Percentiles rank a stretch among this genome's conserved stretches.
phyloP scores from a whole-genome alignment of 352 stramenopile species.

The Thalassiosira hispida region DNA sequence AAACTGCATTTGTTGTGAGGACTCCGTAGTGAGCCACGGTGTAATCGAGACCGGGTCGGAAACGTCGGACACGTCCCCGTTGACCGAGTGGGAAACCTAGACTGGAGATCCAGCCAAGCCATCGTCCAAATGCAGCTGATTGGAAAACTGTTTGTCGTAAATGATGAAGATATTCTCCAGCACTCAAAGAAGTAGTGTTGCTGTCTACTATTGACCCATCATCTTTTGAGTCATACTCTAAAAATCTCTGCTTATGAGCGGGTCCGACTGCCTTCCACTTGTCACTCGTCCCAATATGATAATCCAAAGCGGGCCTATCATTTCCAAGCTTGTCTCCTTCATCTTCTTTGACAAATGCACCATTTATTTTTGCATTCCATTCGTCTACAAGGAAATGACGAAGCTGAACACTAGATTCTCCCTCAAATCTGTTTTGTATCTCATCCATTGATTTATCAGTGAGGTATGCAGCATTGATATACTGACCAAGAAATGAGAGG shows the following conservation, averaged over 20 bases:
- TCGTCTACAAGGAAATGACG: slow-evolving; percentile 87
- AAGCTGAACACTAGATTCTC: slow-evolving; percentile 88
- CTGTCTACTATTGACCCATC: background rate
- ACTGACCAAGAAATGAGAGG: slow-evolving; percentile 82
- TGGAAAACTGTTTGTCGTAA: slow-evolving; percentile 74
- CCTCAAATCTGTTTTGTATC: slow-evolving; percentile 86
- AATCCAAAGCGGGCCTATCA: slow-evolving; percentile 71
- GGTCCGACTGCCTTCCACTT: slow-evolving; percentile 85
- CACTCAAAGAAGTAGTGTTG: background rate
- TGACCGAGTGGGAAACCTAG: slow-evolving; percentile 72
- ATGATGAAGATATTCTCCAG: slow-evolving; percentile 56
- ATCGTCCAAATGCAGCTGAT: slow-evolving; percentile 80
- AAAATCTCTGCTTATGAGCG: slow-evolving; percentile 87
- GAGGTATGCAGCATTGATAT: slow-evolving; percentile 88
- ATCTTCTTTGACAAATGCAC: slow-evolving; percentile 61
- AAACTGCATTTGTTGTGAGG: slow-evolving; percentile 63
- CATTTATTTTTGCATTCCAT: slow-evolving; percentile 75
- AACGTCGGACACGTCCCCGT: slow-evolving; percentile 83
- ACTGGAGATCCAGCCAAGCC: slow-evolving; percentile 72
- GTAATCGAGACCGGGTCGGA: slow-evolving; percentile 91
- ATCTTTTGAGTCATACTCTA: slow-evolving; percentile 60
- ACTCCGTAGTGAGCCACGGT: slow-evolving; percentile 90
- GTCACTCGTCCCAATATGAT: slow-evolving; percentile 70
- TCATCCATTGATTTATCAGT: slow-evolving; percentile 80
- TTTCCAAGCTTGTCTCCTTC: slow-evolving; percentile 76